These are phyloP conservation scores for Sporothrix humicola DNA, from an alignment of 2,329 filamentous ascomycete genomes.

Conservation along the genomic window DNA sequence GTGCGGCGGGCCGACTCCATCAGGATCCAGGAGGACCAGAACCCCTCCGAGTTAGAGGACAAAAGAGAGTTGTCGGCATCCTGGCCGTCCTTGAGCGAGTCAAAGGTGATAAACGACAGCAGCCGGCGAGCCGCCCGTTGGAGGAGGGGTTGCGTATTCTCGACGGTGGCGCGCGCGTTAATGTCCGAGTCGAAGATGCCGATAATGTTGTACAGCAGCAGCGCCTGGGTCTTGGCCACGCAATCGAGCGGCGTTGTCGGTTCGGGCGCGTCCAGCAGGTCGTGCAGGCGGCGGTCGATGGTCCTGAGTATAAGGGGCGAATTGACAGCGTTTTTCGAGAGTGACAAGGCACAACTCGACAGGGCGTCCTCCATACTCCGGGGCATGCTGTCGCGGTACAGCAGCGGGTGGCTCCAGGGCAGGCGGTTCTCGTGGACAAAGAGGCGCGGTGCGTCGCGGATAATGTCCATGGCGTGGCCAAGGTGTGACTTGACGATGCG, in stretches of 20 bases:
- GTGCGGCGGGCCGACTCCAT: slow-evolving; percentile 61
- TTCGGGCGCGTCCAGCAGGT: slow-evolving; percentile 49
- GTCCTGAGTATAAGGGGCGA: slow-evolving; percentile 54
- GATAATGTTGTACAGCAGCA: slow-evolving; percentile 55
- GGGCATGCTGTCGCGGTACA: slow-evolving; percentile 60
- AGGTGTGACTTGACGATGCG: slow-evolving; percentile 43
- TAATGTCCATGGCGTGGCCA: slow-evolving; percentile 55
- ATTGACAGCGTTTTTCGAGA: slow-evolving; percentile 56
- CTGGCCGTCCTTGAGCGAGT: neutral
- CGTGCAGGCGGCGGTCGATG: slow-evolving; percentile 53
- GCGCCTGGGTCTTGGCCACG: slow-evolving; percentile 50
- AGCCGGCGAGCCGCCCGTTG: slow-evolving; percentile 46
- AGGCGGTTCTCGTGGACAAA: slow-evolving; percentile 58
- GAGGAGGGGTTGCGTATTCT: slow-evolving; percentile 43
- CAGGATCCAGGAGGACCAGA: slow-evolving; percentile 59
- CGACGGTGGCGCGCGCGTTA: slow-evolving; percentile 44
- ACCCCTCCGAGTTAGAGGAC: slow-evolving; percentile 38
- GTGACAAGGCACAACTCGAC: slow-evolving; percentile 59
- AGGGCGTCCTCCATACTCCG: slow-evolving; percentile 58
- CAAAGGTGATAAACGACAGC: slow-evolving; percentile 35
- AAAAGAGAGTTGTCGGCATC: neutral
- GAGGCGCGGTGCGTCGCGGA: slow-evolving; percentile 54
- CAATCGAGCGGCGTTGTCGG: slow-evolving; percentile 43
- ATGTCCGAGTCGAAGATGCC: slow-evolving; percentile 53
- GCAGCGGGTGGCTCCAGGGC: slow-evolving; percentile 59